Conservation (phyloP, 768 basidiomycete genomes). For the Pholiota microspora region DNA sequence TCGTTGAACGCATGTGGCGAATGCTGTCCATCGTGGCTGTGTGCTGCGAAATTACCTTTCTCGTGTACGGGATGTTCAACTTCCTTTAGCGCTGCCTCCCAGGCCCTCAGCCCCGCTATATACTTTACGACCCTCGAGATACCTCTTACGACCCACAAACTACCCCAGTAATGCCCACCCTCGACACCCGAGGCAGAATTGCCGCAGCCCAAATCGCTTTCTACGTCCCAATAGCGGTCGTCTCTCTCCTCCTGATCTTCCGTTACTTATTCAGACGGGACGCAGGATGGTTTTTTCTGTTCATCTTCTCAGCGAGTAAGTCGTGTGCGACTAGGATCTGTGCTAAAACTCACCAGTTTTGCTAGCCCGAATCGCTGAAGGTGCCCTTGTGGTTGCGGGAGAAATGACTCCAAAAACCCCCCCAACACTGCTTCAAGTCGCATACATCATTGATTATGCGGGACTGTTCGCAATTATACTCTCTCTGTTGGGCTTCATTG, state of each 20-base stretch:
- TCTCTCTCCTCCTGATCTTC: conserved; percentile 43
- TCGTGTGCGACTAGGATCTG: conserved; percentile 7
- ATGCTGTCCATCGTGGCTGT: conserved; percentile 13
- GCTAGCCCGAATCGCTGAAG: conserved; percentile 57
- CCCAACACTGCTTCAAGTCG: conserved; percentile 47
- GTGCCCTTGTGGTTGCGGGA: conserved; percentile 54
- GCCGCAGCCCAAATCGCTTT: conserved; percentile 58
- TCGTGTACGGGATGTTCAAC: conserved; percentile 21
- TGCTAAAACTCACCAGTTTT: not conserved
- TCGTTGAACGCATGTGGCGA: too few relatives aligned
- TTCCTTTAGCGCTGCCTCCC: conserved; percentile 10
- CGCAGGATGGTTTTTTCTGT: conserved; percentile 69
- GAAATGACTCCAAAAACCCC: conserved; percentile 40
- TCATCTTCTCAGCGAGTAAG: conserved; percentile 58
- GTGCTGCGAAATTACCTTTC: conserved; percentile 18
- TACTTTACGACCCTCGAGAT: conserved; percentile 20
- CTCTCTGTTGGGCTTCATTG: conserved; percentile 46
- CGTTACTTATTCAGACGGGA: conserved; percentile 58
- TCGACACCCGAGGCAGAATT: conserved; percentile 48
- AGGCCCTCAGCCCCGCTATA: not conserved
- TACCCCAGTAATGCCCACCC: conserved; percentile 33
- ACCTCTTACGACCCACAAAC: conserved; percentile 19
- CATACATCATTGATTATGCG: conserved; percentile 48
- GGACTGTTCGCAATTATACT: conserved; percentile 40
- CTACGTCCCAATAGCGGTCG: conserved; percentile 52